Conservation (phyloP, 371 early-diverging fungal species). For the Aphelidium insulamus region DNA sequence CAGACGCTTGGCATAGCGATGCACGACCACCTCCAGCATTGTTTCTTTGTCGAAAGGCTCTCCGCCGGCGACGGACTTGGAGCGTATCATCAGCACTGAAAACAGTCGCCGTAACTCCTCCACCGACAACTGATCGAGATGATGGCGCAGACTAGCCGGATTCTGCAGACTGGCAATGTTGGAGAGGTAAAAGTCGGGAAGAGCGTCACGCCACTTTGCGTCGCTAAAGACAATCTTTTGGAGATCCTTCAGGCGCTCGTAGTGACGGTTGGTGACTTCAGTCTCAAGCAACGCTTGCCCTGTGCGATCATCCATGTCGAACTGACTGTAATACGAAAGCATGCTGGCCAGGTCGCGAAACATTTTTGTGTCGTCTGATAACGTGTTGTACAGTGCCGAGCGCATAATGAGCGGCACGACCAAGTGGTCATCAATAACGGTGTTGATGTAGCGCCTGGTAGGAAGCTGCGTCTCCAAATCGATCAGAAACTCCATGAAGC, state of each 20-base stretch:
- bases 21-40: slow-evolving; percentile 23
- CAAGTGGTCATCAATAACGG: slow-evolving; percentile 56
- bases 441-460: slow-evolving; percentile 67
- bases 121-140: slow-evolving; percentile 24
- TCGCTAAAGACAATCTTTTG: slow-evolving; percentile 39
- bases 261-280: slow-evolving; percentile 35
- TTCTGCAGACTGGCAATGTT: slow-evolving; percentile 39
- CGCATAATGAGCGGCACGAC: slow-evolving; percentile 30
- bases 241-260: slow-evolving; percentile 28
- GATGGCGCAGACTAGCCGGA: slow-evolving; percentile 20
- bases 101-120: slow-evolving; percentile 27
- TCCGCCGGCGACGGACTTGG: slow-evolving; percentile 10
- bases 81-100: slow-evolving; percentile 27
- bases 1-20: slow-evolving; percentile 28
- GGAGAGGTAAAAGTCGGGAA: slow-evolving; percentile 48
- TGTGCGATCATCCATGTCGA: slow-evolving; percentile 60
- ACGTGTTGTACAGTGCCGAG: slow-evolving; percentile 21
- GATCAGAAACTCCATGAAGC: slow-evolving; percentile 59
- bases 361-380: slow-evolving; percentile 6
- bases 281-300: slow-evolving; percentile 42
- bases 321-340: slow-evolving; percentile 40
- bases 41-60: slow-evolving; percentile 15
- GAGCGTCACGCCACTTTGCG: slow-evolving; percentile 26
- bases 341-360: slow-evolving; percentile 33
- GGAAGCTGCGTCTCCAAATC: slow-evolving; percentile 68